These are phyloP conservation scores for Neurospora tetraspora DNA, from an alignment of 495 filamentous ascomycete species.

Conservation along the genomic window DNA sequence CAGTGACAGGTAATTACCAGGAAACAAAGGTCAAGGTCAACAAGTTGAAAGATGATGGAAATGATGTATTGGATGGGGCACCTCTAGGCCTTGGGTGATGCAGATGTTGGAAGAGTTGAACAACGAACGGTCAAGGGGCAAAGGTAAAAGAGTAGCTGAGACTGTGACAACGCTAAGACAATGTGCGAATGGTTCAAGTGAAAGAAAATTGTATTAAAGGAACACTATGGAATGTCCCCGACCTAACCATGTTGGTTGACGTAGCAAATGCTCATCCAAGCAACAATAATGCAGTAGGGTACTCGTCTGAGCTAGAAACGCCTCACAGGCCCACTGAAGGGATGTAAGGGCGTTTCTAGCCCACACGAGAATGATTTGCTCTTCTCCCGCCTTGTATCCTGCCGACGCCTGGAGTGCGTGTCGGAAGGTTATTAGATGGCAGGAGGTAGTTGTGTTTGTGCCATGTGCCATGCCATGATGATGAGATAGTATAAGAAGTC, in stretches of 20 bases:
- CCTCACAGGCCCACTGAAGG: not conserved
- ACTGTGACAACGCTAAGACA: not conserved
- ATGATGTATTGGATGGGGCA: not conserved
- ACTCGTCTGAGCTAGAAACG: not conserved
- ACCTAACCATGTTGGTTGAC: not conserved
- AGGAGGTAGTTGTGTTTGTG: conserved; percentile 35
- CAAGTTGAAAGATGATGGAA: not conserved
- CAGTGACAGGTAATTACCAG: not conserved
- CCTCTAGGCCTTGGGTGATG: not conserved
- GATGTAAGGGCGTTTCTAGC: not conserved
- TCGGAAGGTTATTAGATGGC: conserved; percentile 65
- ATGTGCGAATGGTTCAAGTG: not conserved
- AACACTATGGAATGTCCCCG: not conserved
- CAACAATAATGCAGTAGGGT: conserved; percentile 2
- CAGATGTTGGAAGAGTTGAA: not conserved
- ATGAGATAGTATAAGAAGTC: not conserved
- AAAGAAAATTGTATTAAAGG: not conserved
- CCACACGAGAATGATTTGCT: conserved; percentile 23
- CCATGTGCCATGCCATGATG: not conserved
- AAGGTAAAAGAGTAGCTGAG: not conserved
- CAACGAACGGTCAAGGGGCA: not conserved
- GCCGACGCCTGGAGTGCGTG: conserved; percentile 32
- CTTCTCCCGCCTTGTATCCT: conserved; percentile 72
- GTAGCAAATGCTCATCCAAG: not conserved
- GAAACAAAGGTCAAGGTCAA: not conserved